Evolutionary conservation across 208 protist genomes (phyloP).

Genomic region (Acanthamoeba lenticulata): DNA sequence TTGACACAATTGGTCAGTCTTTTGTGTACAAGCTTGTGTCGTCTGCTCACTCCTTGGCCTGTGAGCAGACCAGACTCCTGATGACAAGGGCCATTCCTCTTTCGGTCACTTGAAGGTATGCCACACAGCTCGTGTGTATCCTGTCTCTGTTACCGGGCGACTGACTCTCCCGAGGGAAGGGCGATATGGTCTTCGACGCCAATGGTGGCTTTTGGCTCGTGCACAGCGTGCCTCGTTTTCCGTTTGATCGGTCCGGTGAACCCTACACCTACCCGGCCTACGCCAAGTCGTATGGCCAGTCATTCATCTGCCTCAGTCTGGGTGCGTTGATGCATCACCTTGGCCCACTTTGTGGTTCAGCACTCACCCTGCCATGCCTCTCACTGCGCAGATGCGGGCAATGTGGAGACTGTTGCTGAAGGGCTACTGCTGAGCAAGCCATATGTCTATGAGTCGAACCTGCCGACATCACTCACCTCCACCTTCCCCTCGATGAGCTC

Average conservation of each 20-base stretch:
- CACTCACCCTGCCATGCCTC: neutral
- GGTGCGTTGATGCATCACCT: neutral
- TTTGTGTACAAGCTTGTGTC: neutral
- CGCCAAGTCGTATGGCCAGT: slow-evolving; percentile 72
- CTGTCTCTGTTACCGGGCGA: neutral
- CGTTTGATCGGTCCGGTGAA: neutral
- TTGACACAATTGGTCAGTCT: neutral
- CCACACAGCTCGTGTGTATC: neutral
- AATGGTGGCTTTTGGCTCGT: slow-evolving; percentile 75
- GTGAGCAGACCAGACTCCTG: slow-evolving; percentile 6
- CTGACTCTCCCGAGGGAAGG: slow-evolving; percentile 20
- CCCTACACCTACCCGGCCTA: slow-evolving; percentile 71
- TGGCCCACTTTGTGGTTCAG: too few relatives aligned
- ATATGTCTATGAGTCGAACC: slow-evolving; percentile 33
- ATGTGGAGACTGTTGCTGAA: slow-evolving; percentile 16
- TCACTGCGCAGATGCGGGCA: neutral
- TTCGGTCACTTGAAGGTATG: slow-evolving; percentile 73
- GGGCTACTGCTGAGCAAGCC: slow-evolving; percentile 16
- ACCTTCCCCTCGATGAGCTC: neutral
- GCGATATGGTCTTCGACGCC: slow-evolving; percentile 56
- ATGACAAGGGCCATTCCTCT: neutral
- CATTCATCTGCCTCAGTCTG: too few relatives aligned
- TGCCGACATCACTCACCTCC: neutral
- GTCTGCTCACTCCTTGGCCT: neutral
- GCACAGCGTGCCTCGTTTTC: slow-evolving; percentile 71